Percentiles rank a stretch among this genome's conserved stretches.
Conservation (phyloP, 495 filamentous ascomycete genomes). For the Lasiosphaeria miniovina region DNA sequence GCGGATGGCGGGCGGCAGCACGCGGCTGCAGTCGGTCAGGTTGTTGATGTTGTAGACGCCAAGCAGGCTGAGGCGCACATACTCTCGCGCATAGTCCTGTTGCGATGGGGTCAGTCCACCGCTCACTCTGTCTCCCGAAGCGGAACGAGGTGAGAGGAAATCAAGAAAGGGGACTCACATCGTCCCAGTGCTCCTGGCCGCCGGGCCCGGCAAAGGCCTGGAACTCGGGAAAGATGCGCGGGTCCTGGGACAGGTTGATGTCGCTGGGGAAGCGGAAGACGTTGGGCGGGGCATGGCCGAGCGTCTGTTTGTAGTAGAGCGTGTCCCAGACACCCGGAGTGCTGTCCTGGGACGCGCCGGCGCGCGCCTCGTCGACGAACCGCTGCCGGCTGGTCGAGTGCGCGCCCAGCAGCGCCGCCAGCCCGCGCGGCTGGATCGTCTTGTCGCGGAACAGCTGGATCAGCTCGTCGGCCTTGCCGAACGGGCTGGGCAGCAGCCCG, state of each 20-base stretch:
- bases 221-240: slow-evolving; percentile 29
- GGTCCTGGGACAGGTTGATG: slow-evolving; percentile 36
- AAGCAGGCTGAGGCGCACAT: slow-evolving; percentile 39
- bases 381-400: slow-evolving; percentile 47
- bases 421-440: slow-evolving; percentile 44
- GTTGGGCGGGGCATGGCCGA: slow-evolving; percentile 32
- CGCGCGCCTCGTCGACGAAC: slow-evolving; percentile 37
- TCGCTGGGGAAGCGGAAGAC: slow-evolving; percentile 49
- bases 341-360: slow-evolving; percentile 35
- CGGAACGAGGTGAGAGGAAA: neutral
- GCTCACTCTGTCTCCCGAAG: too few species aligned
- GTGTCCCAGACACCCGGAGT: slow-evolving; percentile 38
- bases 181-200: slow-evolving; percentile 32
- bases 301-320: slow-evolving; percentile 44
- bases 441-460: slow-evolving; percentile 46
- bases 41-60: slow-evolving; percentile 42
- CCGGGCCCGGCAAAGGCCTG: slow-evolving; percentile 26
- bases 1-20: slow-evolving; percentile 23
- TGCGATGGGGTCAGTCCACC: neutral
- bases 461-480: slow-evolving; percentile 24
- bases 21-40: slow-evolving; percentile 37
- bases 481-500: slow-evolving; percentile 27
- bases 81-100: slow-evolving; percentile 36
- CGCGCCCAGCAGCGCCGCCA: slow-evolving; percentile 50
- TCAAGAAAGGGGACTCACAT: slow-evolving; percentile 21